Base-by-base conservation (phyloP, 805 yeast genomes). In the Candida ortonii region DNA sequence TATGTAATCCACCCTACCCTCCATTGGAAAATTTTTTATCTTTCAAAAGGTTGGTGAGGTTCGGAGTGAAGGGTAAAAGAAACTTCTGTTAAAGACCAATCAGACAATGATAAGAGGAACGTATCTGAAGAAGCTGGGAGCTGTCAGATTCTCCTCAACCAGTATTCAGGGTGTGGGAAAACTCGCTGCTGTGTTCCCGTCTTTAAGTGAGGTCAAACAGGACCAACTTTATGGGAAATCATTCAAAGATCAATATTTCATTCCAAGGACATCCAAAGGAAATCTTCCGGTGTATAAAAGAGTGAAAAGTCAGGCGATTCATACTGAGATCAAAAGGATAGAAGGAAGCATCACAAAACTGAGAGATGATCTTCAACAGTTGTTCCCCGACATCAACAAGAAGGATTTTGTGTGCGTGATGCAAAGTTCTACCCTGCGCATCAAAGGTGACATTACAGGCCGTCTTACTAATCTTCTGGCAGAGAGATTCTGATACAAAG, bases 211-310 rank as follows among this genome's bases (percentile, higher is more conserved):
- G 6, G 44, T 59, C 11, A 34, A 45, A 6, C 36, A 43, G 3
- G 44, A 50, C 6, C 52, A 58, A 21, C 38, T 58, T n/a, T 40
- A 43, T 16, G 46, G 47, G 6, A 43, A 65, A 60, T 22, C 68
- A 56, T 39, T 69, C 65, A 30, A 41, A 35, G 53, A 62, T 6
- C 59, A 61, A 28, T 75, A 75, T 48, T 53, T 47, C 49, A 52
- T 75, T 20, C 44, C 59, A 15, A 77, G 82, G 55, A 69, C 85
- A 6, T 60, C 70, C 11, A 67, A 64, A 29, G 87, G 90, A 4
- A 78, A 82, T 53, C 67, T 88, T 54, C 96, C 96, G n/a, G 84
- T 87, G 1, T 87, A 87, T 62, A 67, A 73, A 34, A 86, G 83
- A 43, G 59, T 68, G 43, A 84, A 78, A 54, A 74, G 76, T 41